Evolutionary conservation across 2,329 filamentous ascomycete genomes (phyloP), one percentile per base, ranked within the genome.

Genomic region (Pleomassaria siparia): DNA sequence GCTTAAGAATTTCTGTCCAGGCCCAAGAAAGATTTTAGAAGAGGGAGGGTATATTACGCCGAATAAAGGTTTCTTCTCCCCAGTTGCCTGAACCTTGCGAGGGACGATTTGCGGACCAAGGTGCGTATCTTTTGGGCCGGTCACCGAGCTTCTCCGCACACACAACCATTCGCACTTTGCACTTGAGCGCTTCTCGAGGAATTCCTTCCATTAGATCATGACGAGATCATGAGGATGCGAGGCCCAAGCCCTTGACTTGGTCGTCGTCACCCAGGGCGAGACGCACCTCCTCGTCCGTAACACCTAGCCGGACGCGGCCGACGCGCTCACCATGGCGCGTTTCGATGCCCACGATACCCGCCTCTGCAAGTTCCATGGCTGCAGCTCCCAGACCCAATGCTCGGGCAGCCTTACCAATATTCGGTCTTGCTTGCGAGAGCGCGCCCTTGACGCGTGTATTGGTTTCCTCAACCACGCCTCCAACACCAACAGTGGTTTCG

Each of bases 221-320:
- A 30, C 30, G 8, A 6, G n/a, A 21, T 22, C 16, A 6, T 45
- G 22, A 52, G 25, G 42, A 43, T 36, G 26, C 43, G 20, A 49
- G 18, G 20, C 89, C 89, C 63, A 96, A 76, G 30, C 87, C 86
- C 70, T 86, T 91, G 46, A 95, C 86, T 65, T 96, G 90, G 7
- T 82, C 83, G 73, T 99, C 94, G 56, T 96, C 91, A 50, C 87
- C 84, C 58, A 97, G 84, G 24, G 92, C 94, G 66, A 90, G 81
- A 66, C 87, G 87, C 22, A 99, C 84, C 72, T 99, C 92, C 63
- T 97, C 92, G 50, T 96, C 89, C 11, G 89, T 88, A 56, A 97
- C 86, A 18, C 89, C 85, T 47, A 99, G 77, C 47, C 92, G 80
- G 32, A 99, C 82, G 70, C 95, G 91, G 47, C 90, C 92, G 18